phyloP scores from a whole-genome alignment of 148 eudicot genomes.

The Diospyros lotus region DNA sequence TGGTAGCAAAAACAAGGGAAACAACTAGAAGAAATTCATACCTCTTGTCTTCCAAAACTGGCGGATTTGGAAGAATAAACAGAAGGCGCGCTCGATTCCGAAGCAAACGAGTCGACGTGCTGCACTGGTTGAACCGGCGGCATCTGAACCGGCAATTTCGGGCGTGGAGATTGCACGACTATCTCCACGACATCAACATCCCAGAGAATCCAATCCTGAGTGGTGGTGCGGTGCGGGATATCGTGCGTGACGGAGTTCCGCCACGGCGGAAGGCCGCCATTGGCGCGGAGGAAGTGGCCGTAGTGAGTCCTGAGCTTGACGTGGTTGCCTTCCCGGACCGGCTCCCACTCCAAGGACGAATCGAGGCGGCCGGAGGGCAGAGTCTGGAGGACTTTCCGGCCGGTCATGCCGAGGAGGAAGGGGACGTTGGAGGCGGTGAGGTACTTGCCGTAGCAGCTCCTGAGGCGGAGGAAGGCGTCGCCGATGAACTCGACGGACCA shows the following conservation, averaged over 20 bases:
- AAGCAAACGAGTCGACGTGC: background rate
- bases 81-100: no score
- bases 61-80: background rate
- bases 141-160: background rate
- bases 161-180: conserved; percentile 10
- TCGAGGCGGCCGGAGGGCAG: conserved; percentile 32
- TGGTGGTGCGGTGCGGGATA: conserved; percentile 57
- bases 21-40: background rate
- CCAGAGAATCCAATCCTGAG: conserved; percentile 71
- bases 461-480: conserved; percentile 28
- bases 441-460: conserved; percentile 40
- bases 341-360: conserved; percentile 56
- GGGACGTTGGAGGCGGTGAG: conserved; percentile 50
- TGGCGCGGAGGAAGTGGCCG: conserved; percentile 61
- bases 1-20: no score
- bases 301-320: conserved; percentile 43
- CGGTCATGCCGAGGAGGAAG: conserved; percentile 53
- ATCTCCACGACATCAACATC: conserved; percentile 60
- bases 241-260: conserved; percentile 71
- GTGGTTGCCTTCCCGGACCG: conserved; percentile 31
- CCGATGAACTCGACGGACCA: conserved; percentile 43
- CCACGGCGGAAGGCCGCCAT: conserved; percentile 78
- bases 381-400: conserved; percentile 42
- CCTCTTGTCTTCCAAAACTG: conserved; percentile 9
- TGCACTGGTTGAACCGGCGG: background rate